A percentile compares a stretch with the other conserved stretches of the same genome.
These are phyloP conservation scores for Rubia occidens DNA, from an alignment of 305 asterid genomes.

Conservation along the genomic window DNA sequence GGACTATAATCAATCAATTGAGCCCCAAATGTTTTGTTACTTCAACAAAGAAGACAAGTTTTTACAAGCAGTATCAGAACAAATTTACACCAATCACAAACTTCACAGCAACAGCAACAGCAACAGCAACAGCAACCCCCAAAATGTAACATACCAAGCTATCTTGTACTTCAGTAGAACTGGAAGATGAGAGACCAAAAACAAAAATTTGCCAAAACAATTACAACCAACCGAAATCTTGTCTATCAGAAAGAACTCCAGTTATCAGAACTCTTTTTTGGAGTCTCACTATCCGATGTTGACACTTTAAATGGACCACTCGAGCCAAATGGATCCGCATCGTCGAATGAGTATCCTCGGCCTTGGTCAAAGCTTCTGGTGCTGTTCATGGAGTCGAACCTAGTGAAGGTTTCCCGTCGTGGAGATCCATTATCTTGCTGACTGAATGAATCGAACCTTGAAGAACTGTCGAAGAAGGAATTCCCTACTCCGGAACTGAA, in stretches of 20 bases:
- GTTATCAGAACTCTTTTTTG: constrained; percentile 41
- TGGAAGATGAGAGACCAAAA: background rate
- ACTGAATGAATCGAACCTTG: constrained; percentile 71
- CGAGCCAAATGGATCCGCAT: constrained; percentile 77
- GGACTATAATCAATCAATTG: too few species aligned
- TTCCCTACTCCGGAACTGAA: constrained; percentile 50
- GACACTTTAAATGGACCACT: constrained; percentile 89
- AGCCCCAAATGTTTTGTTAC: too few species aligned
- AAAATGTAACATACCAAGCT: background rate
- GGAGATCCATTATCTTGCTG: constrained; percentile 41
- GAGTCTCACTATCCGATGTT: constrained; percentile 44
- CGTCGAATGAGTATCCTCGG: constrained; percentile 67
- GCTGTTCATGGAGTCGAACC: constrained; percentile 84
- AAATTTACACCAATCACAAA: background rate
- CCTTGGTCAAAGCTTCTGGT: constrained; percentile 49
- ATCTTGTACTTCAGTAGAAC: background rate
- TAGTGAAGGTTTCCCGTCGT: constrained; percentile 38
- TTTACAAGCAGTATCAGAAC: background rate
- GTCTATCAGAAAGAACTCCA: constrained; percentile 36
- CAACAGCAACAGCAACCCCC: background rate
- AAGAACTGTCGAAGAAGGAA: constrained; percentile 55
- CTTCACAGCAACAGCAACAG: background rate
- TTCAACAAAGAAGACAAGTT: too few species aligned
- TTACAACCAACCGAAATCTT: background rate
- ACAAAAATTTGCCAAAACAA: background rate